phyloP scores from a whole-genome alignment of 1,284 basidiomycete species.

The Pisolithus thermaeus region DNA sequence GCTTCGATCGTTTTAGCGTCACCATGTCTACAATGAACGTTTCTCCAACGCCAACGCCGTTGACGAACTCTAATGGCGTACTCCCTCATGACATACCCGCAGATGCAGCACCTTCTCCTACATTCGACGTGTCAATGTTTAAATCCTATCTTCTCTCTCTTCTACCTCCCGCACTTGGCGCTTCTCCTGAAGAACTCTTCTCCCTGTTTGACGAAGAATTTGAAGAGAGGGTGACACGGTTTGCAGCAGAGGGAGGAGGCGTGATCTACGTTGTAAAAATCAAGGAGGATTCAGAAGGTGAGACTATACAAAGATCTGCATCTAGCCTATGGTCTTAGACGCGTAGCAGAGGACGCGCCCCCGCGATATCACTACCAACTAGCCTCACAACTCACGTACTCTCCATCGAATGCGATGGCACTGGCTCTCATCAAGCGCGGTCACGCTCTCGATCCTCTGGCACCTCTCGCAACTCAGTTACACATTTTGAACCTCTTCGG shows the following conservation, averaged over 20 bases:
- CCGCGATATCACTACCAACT: constrained; percentile 66
- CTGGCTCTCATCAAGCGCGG: constrained; percentile 94
- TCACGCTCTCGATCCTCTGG: constrained; percentile 73
- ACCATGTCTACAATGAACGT: constrained; percentile 12
- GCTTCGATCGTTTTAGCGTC: neutral
- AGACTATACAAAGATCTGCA: constrained; percentile 15
- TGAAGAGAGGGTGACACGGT: constrained; percentile 65
- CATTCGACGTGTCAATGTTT: constrained; percentile 61
- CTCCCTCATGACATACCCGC: constrained; percentile 21
- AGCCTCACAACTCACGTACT: constrained; percentile 73
- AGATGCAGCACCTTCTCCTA: constrained; percentile 23
- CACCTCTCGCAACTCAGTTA: constrained; percentile 80
- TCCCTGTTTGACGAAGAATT: constrained; percentile 70
- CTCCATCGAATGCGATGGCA: constrained; percentile 76
- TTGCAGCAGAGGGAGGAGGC: constrained; percentile 66
- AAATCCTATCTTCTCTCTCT: constrained; percentile 63
- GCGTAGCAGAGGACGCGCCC: constrained; percentile 48
- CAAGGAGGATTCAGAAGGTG: constrained; percentile 66
- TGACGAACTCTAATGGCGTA: constrained; percentile 21
- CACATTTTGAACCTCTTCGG: constrained; percentile 95
- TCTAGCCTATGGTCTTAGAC: constrained; percentile 12
- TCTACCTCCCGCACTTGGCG: constrained; percentile 71
- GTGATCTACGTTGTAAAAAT: constrained; percentile 77
- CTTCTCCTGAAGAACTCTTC: constrained; percentile 56
- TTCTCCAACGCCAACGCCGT: constrained; percentile 16